These are phyloP conservation scores for Gaultheria prostrata DNA, from an alignment of 148 eudicot genomes.

Conservation along the genomic window DNA sequence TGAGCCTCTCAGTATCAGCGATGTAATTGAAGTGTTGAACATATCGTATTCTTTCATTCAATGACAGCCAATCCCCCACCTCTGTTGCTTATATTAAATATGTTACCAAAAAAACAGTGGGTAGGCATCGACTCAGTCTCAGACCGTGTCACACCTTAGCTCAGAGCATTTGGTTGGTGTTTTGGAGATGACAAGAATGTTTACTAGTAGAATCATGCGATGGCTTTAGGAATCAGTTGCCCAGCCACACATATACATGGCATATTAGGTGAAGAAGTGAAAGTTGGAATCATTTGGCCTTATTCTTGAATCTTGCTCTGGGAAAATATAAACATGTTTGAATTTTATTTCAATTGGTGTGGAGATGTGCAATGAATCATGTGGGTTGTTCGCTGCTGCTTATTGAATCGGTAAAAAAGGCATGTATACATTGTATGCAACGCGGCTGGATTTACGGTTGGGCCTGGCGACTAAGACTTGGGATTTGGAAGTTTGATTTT, in stretches of 20 bases:
- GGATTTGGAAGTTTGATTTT: neutral
- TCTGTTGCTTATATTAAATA: neutral
- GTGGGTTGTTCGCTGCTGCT: too few species aligned
- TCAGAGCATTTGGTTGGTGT: neutral
- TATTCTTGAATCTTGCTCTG: neutral
- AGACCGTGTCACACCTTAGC: neutral
- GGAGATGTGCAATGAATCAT: neutral
- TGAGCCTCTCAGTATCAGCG: neutral
- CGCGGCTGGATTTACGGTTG: neutral
- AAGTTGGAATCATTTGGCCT: neutral
- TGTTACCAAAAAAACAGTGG: neutral
- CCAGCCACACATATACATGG: neutral
- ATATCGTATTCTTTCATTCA: neutral
- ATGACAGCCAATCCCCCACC: neutral
- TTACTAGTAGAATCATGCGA: neutral
- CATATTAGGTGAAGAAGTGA: neutral
- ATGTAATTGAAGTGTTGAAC: neutral
- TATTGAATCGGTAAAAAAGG: neutral
- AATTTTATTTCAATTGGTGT: neutral
- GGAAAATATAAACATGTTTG: neutral
- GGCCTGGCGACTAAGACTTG: neutral
- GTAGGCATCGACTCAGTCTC: neutral
- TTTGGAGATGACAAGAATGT: neutral
- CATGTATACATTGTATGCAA: neutral
- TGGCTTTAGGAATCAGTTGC: neutral